A percentile compares a stretch with the other conserved stretches of the same genome.
phyloP scores from a whole-genome alignment of 2,329 filamentous ascomycete genomes.

The Trichoderma koningii region DNA sequence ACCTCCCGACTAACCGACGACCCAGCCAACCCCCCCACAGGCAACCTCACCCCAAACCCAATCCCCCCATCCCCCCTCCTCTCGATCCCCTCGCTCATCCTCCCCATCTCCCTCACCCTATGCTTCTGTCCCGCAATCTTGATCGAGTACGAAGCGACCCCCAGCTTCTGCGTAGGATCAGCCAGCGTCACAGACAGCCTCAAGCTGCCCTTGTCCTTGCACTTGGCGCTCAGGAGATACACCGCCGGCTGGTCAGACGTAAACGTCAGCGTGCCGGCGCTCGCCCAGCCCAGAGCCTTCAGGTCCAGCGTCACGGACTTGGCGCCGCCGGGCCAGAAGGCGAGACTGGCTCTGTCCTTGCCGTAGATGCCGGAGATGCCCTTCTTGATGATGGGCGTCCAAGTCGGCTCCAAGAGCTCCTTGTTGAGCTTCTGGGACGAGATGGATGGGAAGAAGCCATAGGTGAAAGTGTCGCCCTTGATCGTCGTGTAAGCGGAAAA shows the following conservation, averaged over 20 bases:
- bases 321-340: conserved; percentile 33
- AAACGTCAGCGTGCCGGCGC: conserved; percentile 28
- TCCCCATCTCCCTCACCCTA: neutral
- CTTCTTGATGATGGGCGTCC: conserved; percentile 26
- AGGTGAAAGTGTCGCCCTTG: conserved; percentile 23
- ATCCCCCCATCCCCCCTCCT: conserved; percentile 1
- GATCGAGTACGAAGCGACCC: conserved; percentile 25
- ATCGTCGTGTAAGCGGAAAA: conserved; percentile 33
- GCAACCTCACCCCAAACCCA: conserved; percentile 28
- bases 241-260: conserved; percentile 29
- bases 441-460: conserved; percentile 31
- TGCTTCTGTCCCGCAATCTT: conserved; percentile 1
- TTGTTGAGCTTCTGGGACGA: conserved; percentile 21
- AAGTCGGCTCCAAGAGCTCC: conserved; percentile 28
- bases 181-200: conserved; percentile 28
- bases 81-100: conserved; percentile 12
- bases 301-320: conserved; percentile 29
- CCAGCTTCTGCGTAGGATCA: conserved; percentile 32
- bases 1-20: conserved; percentile 29
- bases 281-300: conserved; percentile 30
- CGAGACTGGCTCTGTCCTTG: conserved; percentile 28
- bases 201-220: conserved; percentile 18
- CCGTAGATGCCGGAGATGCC: conserved; percentile 31
- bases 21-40: conserved; percentile 30
- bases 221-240: conserved; percentile 27